Conservation (phyloP, 2,329 filamentous ascomycete genomes). For the Alternaria panax region DNA sequence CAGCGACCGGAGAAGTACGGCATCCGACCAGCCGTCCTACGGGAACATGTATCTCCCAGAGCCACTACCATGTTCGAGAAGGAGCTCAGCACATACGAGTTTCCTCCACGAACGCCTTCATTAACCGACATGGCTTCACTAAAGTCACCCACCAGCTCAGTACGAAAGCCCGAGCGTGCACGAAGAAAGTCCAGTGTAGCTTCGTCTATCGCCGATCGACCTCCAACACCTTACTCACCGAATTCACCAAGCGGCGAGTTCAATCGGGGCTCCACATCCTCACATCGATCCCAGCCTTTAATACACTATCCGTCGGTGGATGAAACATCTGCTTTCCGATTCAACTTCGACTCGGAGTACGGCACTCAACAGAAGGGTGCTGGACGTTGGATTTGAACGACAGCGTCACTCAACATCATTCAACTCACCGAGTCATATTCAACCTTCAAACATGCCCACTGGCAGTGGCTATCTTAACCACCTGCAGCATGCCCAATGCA, state of each 20-base stretch:
- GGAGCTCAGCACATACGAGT: conserved; percentile 39
- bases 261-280: conserved; percentile 34
- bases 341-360: conserved; percentile 41
- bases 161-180: conserved; percentile 42
- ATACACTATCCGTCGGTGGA: conserved; percentile 50
- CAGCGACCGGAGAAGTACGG: conserved; percentile 47
- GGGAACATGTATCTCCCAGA: conserved; percentile 37
- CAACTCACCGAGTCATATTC: neutral
- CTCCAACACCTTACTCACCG: conserved; percentile 51
- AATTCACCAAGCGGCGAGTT: conserved; percentile 40
- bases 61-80: conserved; percentile 45
- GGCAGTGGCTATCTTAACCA: neutral
- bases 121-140: conserved; percentile 27
- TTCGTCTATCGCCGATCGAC: conserved; percentile 46
- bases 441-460: neutral
- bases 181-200: conserved; percentile 47
- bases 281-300: conserved; percentile 41
- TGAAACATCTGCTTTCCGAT: conserved; percentile 48
- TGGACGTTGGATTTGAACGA: conserved; percentile 29
- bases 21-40: conserved; percentile 39
- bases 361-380: conserved; percentile 26
- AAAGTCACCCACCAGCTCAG: conserved; percentile 38
- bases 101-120: conserved; percentile 39
- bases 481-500: neutral
- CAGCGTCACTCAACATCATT: neutral